These are phyloP conservation scores for Globisporangium parvum DNA, from an alignment of 352 stramenopile genomes.

Conservation along the genomic window DNA sequence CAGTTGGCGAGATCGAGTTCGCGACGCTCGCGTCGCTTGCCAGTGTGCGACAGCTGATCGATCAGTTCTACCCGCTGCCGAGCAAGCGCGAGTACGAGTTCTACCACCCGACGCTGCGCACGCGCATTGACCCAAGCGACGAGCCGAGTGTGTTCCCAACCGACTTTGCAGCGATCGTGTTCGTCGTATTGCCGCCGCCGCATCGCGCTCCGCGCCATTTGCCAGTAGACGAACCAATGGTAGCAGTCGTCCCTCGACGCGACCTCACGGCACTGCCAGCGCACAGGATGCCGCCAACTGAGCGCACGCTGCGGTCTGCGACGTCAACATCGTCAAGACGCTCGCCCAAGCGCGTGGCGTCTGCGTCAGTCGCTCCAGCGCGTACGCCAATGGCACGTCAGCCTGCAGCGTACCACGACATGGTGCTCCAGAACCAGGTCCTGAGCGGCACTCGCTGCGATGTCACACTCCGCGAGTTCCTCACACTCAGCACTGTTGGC, in stretches of 20 bases:
- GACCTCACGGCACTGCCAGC: neutral
- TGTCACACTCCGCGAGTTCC: conserved; percentile 9
- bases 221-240: neutral
- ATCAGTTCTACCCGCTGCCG: conserved; percentile 26
- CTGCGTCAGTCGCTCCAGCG: neutral
- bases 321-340: neutral
- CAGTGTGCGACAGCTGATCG: conserved; percentile 18
- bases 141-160: conserved; percentile 7
- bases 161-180: conserved; percentile 10
- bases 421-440: neutral
- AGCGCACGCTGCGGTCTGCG: neutral
- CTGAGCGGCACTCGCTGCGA: conserved; percentile 2
- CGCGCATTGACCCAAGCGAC: conserved; percentile 8
- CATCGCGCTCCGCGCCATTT: neutral
- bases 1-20: conserved; percentile 21
- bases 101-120: conserved; percentile 11
- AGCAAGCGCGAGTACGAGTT: conserved; percentile 23
- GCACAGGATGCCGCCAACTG: neutral
- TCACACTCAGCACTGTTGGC: conserved; percentile 1
- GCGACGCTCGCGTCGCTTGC: conserved; percentile 19
- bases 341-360: neutral
- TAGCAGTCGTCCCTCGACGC: neutral
- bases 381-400: neutral
- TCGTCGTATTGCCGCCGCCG: conserved; percentile 4
- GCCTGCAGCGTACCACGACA: conserved; percentile 5